Percentiles rank a stretch among this genome's conserved stretches.
Evolutionary conservation across 225 moss, liverwort and hornwort genomes (phyloP).

Genomic region (Polytrichum commune): DNA sequence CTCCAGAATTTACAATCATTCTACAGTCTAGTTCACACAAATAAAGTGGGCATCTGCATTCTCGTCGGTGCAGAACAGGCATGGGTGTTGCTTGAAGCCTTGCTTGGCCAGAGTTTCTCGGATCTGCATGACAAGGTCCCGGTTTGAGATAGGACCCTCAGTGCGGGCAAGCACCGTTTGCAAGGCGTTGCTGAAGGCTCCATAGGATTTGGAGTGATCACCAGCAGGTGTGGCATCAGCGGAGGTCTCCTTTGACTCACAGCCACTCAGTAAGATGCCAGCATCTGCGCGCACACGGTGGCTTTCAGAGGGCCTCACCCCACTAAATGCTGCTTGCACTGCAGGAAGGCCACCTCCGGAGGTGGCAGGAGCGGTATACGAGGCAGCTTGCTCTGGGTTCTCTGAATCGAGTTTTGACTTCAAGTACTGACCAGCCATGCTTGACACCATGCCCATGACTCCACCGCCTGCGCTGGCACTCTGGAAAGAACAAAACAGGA

Average conservation of each 20-base stretch:
- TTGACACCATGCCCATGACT: constrained; percentile 60
- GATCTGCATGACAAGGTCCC: constrained; percentile 50
- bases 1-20: neutral
- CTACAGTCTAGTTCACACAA: neutral
- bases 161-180: constrained; percentile 40
- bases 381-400: constrained; percentile 25
- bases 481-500: constrained; percentile 5
- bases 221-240: constrained; percentile 88
- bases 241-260: constrained; percentile 82
- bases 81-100: constrained; percentile 89
- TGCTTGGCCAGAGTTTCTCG: constrained; percentile 57
- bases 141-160: constrained; percentile 45
- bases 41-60: constrained; percentile 65
- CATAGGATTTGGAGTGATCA: constrained; percentile 67
- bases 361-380: constrained; percentile 28
- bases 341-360: constrained; percentile 26
- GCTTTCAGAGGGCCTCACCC: constrained; percentile 45
- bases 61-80: constrained; percentile 64
- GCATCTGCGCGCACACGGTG: constrained; percentile 51
- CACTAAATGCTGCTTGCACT: constrained; percentile 33
- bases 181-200: constrained; percentile 85
- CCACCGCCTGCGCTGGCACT: constrained; percentile 32
- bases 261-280: constrained; percentile 77
- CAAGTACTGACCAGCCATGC: constrained; percentile 68
- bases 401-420: constrained; percentile 55